phyloP scores from a whole-genome alignment of 2,329 filamentous ascomycete species.

The Ophiostoma novo-ulmi region DNA sequence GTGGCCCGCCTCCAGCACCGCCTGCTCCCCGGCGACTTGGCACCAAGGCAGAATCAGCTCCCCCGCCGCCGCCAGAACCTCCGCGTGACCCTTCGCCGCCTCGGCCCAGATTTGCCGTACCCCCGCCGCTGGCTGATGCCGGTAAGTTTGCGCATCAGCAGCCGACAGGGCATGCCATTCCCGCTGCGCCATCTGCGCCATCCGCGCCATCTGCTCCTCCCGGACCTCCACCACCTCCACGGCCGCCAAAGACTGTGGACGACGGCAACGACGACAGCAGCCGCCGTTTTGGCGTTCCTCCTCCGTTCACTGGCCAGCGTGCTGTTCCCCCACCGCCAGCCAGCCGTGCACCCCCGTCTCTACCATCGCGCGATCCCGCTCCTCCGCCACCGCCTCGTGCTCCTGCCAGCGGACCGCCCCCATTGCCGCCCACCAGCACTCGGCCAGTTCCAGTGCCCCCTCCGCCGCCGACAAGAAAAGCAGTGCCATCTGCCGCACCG shows the following conservation, averaged over 20 bases:
- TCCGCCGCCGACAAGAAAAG: slow-evolving; percentile 35
- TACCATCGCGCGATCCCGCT: slow-evolving; percentile 17
- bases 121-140: slow-evolving; percentile 82
- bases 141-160: slow-evolving; percentile 70
- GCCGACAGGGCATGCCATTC: slow-evolving; percentile 41
- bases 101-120: slow-evolving; percentile 70
- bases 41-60: slow-evolving; percentile 44
- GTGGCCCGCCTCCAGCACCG: slow-evolving; percentile 50
- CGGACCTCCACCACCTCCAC: slow-evolving; percentile 56
- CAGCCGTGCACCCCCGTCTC: slow-evolving; percentile 41
- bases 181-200: slow-evolving; percentile 51
- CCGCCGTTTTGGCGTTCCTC: slow-evolving; percentile 70
- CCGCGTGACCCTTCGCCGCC: slow-evolving; percentile 69
- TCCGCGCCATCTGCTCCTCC: slow-evolving; percentile 62
- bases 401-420: slow-evolving; percentile 39
- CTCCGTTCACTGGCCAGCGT: slow-evolving; percentile 66
- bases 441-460: slow-evolving; percentile 51
- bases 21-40: slow-evolving; percentile 55
- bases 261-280: slow-evolving; percentile 52
- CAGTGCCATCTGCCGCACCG: slow-evolving; percentile 33
- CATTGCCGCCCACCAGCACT: slow-evolving; percentile 47
- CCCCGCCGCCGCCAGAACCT: slow-evolving; percentile 41
- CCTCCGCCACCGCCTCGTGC: slow-evolving; percentile 41
- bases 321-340: slow-evolving; percentile 71
- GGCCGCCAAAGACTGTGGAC: slow-evolving; percentile 66